A percentile compares a stretch with the other conserved stretches of the same genome.
Evolutionary conservation across 805 yeast species (phyloP).

Genomic region (Grigorovia transvaalensis): DNA sequence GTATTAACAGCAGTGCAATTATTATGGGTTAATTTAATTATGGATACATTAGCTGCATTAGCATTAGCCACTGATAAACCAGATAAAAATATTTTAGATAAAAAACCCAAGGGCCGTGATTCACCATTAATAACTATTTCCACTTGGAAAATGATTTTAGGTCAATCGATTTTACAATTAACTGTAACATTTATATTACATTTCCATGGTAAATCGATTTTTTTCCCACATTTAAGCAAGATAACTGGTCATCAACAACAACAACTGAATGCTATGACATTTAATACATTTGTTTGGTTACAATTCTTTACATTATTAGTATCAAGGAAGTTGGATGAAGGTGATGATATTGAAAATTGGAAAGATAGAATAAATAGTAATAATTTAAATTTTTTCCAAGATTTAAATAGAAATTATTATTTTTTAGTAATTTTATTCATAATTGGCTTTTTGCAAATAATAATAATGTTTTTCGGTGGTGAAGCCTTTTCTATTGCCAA

Average conservation of each 20-base stretch:
- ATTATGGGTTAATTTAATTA: slow-evolving; percentile 92
- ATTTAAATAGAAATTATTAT: slow-evolving; percentile 72
- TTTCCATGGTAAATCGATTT: slow-evolving; percentile 61
- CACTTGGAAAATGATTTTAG: slow-evolving; percentile 97
- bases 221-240: slow-evolving; percentile 31
- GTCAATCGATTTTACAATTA: slow-evolving; percentile 75
- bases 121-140: slow-evolving; percentile 75
- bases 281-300: slow-evolving; percentile 95
- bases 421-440: slow-evolving; percentile 62
- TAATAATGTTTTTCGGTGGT: slow-evolving; percentile 96
- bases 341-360: slow-evolving; percentile 51
- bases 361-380: slow-evolving; percentile 48
- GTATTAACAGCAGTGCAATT: slow-evolving; percentile 96
- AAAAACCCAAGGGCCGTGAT: slow-evolving; percentile 75
- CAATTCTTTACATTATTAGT: slow-evolving; percentile 91
- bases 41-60: slow-evolving; percentile 97
- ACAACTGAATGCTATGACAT: slow-evolving; percentile 74
- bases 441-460: slow-evolving; percentile 74
- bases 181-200: slow-evolving; percentile 69
- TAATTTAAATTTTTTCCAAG: slow-evolving; percentile 74
- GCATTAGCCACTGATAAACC: slow-evolving; percentile 98
- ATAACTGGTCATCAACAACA: slow-evolving; percentile 37
- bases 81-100: slow-evolving; percentile 63
- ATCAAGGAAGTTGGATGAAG: slow-evolving; percentile 84
- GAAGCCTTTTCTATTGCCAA: slow-evolving; percentile 78